A percentile compares a stretch with the other conserved stretches of the same genome.
phyloP scores from a whole-genome alignment of 2,329 filamentous ascomycete genomes.

The Plectosphaerella sp. region DNA sequence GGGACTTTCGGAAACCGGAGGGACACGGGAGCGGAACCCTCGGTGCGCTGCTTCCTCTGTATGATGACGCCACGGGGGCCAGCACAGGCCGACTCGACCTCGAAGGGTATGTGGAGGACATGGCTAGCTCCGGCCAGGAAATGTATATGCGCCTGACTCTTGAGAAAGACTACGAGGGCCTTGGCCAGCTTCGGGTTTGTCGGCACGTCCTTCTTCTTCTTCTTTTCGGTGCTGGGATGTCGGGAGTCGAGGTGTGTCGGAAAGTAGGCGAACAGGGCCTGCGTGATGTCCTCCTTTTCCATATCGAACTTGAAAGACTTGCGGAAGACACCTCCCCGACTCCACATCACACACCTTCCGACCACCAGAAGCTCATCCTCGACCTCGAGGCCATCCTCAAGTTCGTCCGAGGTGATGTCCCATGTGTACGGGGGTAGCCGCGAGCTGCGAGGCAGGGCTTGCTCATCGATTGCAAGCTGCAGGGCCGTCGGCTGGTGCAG shows the following conservation, averaged over 20 bases:
- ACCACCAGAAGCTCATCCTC: constrained; percentile 82
- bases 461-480: constrained; percentile 76
- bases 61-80: constrained; percentile 80
- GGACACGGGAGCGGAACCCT: constrained; percentile 45
- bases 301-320: constrained; percentile 82
- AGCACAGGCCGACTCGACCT: constrained; percentile 82
- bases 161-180: constrained; percentile 85
- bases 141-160: constrained; percentile 89
- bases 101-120: constrained; percentile 89
- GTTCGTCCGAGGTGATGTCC: constrained; percentile 52
- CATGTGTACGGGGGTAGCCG: constrained; percentile 67
- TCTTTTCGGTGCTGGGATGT: constrained; percentile 4
- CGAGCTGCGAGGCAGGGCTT: constrained; percentile 66
- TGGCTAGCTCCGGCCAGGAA: constrained; percentile 85
- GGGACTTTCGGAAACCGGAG: constrained; percentile 60
- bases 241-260: constrained; percentile 45
- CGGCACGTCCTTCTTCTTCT: constrained; percentile 5
- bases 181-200: constrained; percentile 39
- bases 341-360: constrained; percentile 78
- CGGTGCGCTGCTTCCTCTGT: constrained; percentile 66
- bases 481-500: constrained; percentile 84
- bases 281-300: constrained; percentile 81
- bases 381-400: constrained; percentile 32
- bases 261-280: constrained; percentile 83
- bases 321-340: constrained; percentile 76